phyloP scores from a whole-genome alignment of 2,329 filamentous ascomycete species.

The Cercospora sojina region DNA sequence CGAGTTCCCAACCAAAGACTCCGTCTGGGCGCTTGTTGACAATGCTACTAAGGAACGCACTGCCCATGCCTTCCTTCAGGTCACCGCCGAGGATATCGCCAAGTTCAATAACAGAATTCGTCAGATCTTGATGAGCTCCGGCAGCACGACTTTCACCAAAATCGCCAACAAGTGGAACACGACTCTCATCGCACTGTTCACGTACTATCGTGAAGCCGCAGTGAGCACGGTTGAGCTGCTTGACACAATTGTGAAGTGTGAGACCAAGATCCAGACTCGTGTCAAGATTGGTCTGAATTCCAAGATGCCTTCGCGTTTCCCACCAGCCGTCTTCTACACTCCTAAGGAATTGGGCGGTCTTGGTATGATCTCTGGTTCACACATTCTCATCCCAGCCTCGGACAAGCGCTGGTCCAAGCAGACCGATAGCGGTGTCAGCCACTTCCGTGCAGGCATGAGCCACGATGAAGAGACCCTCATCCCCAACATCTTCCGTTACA shows the following conservation, averaged over 20 bases:
- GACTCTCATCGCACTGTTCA: constrained; percentile 92
- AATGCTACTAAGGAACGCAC: constrained; percentile 96
- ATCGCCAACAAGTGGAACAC: constrained; percentile 99
- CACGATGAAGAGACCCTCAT: constrained; percentile 97
- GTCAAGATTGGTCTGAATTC: constrained; percentile 99
- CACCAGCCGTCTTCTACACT: constrained; percentile 96
- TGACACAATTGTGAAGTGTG: constrained; percentile 98
- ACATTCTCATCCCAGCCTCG: constrained; percentile 94
- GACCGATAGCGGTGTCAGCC: constrained; percentile 93
- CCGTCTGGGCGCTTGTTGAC: constrained; percentile 95
- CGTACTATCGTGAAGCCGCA: constrained; percentile 96
- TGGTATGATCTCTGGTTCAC: constrained; percentile 98
- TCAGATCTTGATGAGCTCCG: constrained; percentile 98
- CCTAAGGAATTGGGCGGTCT: constrained; percentile 96
- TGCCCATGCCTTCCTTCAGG: constrained; percentile 94
- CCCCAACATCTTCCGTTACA: constrained; percentile 98
- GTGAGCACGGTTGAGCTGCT: constrained; percentile 92
- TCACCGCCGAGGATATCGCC: constrained; percentile 95
- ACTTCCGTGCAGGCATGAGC: constrained; percentile 96
- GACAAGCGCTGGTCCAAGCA: constrained; percentile 99
- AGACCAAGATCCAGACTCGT: constrained; percentile 98
- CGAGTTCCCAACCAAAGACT: constrained; percentile 96
- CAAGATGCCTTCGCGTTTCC: constrained; percentile 99
- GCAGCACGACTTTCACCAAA: constrained; percentile 99
- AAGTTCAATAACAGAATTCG: constrained; percentile 99